phyloP scores from a whole-genome alignment of 371 early-diverging fungal species.

The Caulochytrium protostelioides region DNA sequence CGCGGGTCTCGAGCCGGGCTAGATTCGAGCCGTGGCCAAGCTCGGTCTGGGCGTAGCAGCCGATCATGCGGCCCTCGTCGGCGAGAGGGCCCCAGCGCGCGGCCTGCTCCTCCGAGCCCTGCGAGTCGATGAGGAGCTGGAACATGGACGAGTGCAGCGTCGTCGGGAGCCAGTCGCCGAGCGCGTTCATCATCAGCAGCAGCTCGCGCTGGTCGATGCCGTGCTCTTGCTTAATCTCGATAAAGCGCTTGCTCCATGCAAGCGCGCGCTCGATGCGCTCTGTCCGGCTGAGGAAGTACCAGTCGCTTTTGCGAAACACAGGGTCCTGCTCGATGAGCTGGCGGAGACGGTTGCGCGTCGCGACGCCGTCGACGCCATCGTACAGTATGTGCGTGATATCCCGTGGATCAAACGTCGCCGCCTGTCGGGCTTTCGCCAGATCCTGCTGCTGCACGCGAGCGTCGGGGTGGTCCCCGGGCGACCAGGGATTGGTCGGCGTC shows the following conservation, averaged over 20 bases:
- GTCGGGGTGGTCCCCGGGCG: too few relatives aligned
- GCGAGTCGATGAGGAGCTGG: slow-evolving; percentile 48
- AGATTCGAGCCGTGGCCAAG: slow-evolving; percentile 56
- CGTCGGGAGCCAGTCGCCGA: slow-evolving; percentile 24
- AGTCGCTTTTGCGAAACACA: slow-evolving; percentile 14
- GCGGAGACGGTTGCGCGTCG: slow-evolving; percentile 1
- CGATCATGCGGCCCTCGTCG: slow-evolving; percentile 48
- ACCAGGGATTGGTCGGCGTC: too few relatives aligned
- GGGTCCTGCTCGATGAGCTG: slow-evolving; percentile 11
- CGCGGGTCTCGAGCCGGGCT: slow-evolving; percentile 68
- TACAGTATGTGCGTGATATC: slow-evolving; percentile 10
- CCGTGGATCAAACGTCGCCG: slow-evolving; percentile 9
- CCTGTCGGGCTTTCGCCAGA: slow-evolving; percentile 5
- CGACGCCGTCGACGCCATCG: slow-evolving; percentile 1
- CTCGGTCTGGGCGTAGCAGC: slow-evolving; percentile 70
- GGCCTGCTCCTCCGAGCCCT: slow-evolving; percentile 55
- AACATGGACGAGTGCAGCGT: slow-evolving; percentile 44
- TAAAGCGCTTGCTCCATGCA: slow-evolving; percentile 17
- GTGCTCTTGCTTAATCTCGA: slow-evolving; percentile 16
- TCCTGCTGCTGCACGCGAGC: too few relatives aligned
- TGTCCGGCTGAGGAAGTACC: slow-evolving; percentile 18
- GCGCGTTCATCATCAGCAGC: slow-evolving; percentile 11
- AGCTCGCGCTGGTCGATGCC: slow-evolving; percentile 15
- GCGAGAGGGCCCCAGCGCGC: slow-evolving; percentile 50
- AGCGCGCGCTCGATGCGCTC: slow-evolving; percentile 20